Base-by-base conservation (phyloP, 1,284 basidiomycete species). In the Sutorius eximius region DNA sequence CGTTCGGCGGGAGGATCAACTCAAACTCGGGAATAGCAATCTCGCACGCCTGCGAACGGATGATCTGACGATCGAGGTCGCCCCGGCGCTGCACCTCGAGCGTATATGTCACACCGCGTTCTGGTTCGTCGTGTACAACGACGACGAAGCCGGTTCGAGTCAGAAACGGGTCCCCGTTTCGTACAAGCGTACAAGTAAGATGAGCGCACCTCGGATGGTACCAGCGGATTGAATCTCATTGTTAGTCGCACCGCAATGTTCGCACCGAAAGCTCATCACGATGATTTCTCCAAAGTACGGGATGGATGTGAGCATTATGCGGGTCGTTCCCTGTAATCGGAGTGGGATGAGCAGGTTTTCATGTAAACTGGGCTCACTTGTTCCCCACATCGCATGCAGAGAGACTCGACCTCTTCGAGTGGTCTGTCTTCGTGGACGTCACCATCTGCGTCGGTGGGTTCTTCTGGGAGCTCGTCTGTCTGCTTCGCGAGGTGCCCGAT, bases 211-310 rank as follows among this genome's bases (percentile, higher is more conserved):
- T 77, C 93, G 84, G 55, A 98, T 96, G 56, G 82, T 73, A 8
- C 93, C 92, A 0, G 97, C 97, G 10, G 90, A 86, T 68, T 98
- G 95, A 46, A 98, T 90, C 74, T 99, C 96, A 68, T 95, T 99
- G 74, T 99, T 98, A 41, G 82, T 73, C 64, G 82, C 77, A 20
- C 94, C 95, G 66, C 97, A 99, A 70, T 95, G 87, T 52, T 96
- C 91, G 71, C 97, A 99, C 55, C 85, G 82, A 78, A 99, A 99
- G 42, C 93, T 95, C 83, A 95, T 94, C 56, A 99, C 85, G 64
- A 99, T 91, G 53, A 99, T 89, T 73, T 99, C 93, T 54, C 86
- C 82, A 77, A 99, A 99, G 77, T 91, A 99, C 0, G 97, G 97
- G 55, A 99, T 99, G 18, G 89, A 88, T 2, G 96, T 99, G 53